Evolutionary conservation across 768 basidiomycete genomes (phyloP), one percentile per base, ranked within the genome.

Genomic region (Lactarius tabidus): DNA sequence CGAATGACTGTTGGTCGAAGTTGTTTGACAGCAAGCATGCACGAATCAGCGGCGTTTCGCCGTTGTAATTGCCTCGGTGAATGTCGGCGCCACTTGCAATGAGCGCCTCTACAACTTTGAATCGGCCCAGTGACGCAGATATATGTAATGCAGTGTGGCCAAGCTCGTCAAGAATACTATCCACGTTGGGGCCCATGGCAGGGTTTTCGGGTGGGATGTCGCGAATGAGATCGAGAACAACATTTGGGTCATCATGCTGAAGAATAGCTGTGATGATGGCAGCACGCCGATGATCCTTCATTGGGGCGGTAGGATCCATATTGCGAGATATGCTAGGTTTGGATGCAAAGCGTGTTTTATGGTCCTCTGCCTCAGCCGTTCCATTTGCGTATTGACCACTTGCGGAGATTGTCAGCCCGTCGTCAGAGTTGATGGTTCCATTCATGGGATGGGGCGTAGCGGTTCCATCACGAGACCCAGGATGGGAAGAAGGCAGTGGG

Each of bases 91-190:
- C 94, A 54, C 81, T 79, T 2, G 78, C 77, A 64, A 98, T 81
- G 39, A 99, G 82, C 12, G 86, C 84, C 29, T 85, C 83, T 20
- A 92, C 83, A 38, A 83, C 85, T 29, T 81, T 79, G 57, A 85
- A 81, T 26, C 91, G 84, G 0, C 88, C 91, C 57, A 98, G 80
- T 52, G 94, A 91, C 7, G 94, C 88, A 1, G 97, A 95, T 67
- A 98, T 83, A 74, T 99, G 97, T 17, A 99, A 80, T 12, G 95
- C 90, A 0, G 95, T 93, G 74, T 99, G 97, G 0, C 93, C 93
- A 71, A 94, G 90, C 68, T 97, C 93, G 71, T 99, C 97, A 48
- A 99, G 83, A 48, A 96, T 81, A n/a, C 84, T 81, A 72, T 98
- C 91, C 56, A 93, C 78, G 64, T 95, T 92, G 41, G 72, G 61